phyloP scores from a whole-genome alignment of 768 basidiomycete species.

The Kwoniella newhampshirensis region DNA sequence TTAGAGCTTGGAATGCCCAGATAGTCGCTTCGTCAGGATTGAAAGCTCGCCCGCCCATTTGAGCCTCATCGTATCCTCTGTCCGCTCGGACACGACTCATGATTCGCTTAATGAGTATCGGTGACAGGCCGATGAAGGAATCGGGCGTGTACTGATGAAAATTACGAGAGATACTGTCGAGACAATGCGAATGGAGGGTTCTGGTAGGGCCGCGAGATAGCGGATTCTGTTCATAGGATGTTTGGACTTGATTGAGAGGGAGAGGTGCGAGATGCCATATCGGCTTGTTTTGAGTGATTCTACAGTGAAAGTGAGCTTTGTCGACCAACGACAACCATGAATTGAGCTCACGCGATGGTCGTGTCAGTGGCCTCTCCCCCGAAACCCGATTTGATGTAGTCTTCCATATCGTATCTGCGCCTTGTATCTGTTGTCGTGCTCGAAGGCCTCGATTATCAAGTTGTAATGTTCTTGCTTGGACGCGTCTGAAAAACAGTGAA shows the following conservation, averaged over 20 bases:
- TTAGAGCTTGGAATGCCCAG: slow-evolving; percentile 25
- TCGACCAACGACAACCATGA: no score
- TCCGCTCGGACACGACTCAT: slow-evolving; percentile 33
- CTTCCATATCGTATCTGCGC: no score
- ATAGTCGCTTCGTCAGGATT: slow-evolving; percentile 39
- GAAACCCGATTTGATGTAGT: slow-evolving; percentile 1
- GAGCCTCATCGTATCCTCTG: slow-evolving; percentile 29
- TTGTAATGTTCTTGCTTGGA: no score
- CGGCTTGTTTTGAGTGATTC: slow-evolving; percentile 14
- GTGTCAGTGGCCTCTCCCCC: neutral
- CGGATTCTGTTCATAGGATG: neutral
- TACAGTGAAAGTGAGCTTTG: neutral
- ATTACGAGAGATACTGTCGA: slow-evolving; percentile 30
- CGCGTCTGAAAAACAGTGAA: no score
- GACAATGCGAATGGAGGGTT: slow-evolving; percentile 27
- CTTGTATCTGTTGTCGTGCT: no score
- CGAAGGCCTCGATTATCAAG: no score
- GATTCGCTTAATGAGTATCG: slow-evolving; percentile 17
- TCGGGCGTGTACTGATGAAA: slow-evolving; percentile 27
- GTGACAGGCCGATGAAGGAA: slow-evolving; percentile 20
- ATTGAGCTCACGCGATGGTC: neutral
- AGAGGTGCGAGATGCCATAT: slow-evolving; percentile 37
- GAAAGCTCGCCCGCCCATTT: neutral
- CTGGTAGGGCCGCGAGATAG: slow-evolving; percentile 9
- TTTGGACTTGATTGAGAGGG: slow-evolving; percentile 31